A percentile compares a stretch with the other conserved stretches of the same genome.
These are phyloP conservation scores for Alloascoidea hylecoeti DNA, from an alignment of 805 yeast genomes.

Conservation along the genomic window DNA sequence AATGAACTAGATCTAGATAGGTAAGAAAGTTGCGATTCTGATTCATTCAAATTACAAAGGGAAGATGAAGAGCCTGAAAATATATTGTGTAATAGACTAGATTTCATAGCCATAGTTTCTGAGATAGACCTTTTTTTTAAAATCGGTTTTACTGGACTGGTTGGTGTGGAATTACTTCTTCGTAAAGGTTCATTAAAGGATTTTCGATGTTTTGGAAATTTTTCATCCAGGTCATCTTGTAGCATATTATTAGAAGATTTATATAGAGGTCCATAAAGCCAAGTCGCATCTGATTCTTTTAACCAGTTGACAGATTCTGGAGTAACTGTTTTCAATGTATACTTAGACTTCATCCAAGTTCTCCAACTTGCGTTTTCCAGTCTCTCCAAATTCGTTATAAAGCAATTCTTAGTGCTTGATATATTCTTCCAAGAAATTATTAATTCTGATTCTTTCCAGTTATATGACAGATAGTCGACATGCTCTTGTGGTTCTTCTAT, in stretches of 20 bases:
- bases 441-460: conserved; percentile 74
- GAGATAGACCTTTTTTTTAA: background rate
- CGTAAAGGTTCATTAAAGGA: no score
- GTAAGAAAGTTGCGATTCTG: no score
- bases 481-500: conserved; percentile 59
- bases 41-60: no score
- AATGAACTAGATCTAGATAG: no score
- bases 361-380: conserved; percentile 3
- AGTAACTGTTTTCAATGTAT: conserved; percentile 54
- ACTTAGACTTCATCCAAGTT: conserved; percentile 31
- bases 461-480: conserved; percentile 69
- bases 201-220: no score
- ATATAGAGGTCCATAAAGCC: conserved; percentile 70
- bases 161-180: no score
- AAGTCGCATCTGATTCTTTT: conserved; percentile 72
- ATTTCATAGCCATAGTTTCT: background rate
- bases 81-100: background rate
- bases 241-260: no score
- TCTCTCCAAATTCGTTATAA: background rate
- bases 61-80: no score
- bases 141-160: no score
- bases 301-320: conserved; percentile 76
- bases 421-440: conserved; percentile 77
- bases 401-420: conserved; percentile 43
- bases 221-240: no score